Evolutionary conservation across 2,329 filamentous ascomycete genomes (phyloP).

Genomic region (Calonectria pseudoreteaudii): DNA sequence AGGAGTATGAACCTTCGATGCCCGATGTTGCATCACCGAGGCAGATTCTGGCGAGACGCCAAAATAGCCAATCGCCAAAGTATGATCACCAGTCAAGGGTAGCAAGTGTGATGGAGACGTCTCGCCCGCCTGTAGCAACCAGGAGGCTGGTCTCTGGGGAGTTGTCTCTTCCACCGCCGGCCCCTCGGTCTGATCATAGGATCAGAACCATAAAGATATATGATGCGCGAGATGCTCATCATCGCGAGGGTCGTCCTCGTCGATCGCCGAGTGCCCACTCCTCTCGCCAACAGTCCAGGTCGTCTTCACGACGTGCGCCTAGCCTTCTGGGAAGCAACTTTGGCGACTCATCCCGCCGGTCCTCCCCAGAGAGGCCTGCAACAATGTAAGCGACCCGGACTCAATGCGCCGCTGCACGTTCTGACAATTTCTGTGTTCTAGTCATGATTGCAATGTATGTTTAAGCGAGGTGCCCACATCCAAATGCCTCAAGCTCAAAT

Average conservation of each 20-base stretch:
- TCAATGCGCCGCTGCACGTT: neutral
- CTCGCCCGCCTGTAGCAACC: slow-evolving; percentile 49
- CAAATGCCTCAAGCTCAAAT: slow-evolving; percentile 78
- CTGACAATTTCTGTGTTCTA: slow-evolving; percentile 51
- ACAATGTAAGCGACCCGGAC: slow-evolving; percentile 38
- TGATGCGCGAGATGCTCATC: slow-evolving; percentile 36
- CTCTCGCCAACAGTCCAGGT: slow-evolving; percentile 36
- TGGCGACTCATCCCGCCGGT: slow-evolving; percentile 40
- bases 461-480: slow-evolving; percentile 73
- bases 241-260: slow-evolving; percentile 39
- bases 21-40: slow-evolving; percentile 45
- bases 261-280: slow-evolving; percentile 30
- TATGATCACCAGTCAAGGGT: slow-evolving; percentile 40
- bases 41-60: slow-evolving; percentile 42
- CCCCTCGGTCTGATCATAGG: slow-evolving; percentile 13
- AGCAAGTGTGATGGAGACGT: slow-evolving; percentile 47
- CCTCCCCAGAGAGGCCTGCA: slow-evolving; percentile 42
- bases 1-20: slow-evolving; percentile 37
- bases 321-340: slow-evolving; percentile 45
- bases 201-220: slow-evolving; percentile 38
- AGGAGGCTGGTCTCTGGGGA: slow-evolving; percentile 41
- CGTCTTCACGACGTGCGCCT: slow-evolving; percentile 41
- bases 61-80: slow-evolving; percentile 46
- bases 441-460: slow-evolving; percentile 80
- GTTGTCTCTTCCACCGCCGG: neutral